These are phyloP conservation scores for Neocucurbitaria cava DNA, from an alignment of 2,329 filamentous ascomycete genomes.

Conservation along the genomic window DNA sequence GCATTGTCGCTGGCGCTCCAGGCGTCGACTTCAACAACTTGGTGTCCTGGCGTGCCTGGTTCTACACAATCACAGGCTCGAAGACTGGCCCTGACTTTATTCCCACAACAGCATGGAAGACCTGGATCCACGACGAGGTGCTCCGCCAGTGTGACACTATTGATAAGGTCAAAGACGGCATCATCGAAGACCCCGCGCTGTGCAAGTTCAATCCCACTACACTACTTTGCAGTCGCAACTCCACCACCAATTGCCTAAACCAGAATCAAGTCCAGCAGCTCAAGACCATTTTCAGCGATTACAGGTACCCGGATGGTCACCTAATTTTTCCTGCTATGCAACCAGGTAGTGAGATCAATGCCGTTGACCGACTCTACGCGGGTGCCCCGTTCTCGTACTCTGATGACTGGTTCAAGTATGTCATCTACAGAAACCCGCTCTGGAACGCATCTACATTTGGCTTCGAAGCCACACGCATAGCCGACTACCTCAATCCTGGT, in stretches of 20 bases:
- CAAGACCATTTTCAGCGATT: slow-evolving; percentile 51
- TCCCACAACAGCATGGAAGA: slow-evolving; percentile 26
- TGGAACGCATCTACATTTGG: slow-evolving; percentile 30
- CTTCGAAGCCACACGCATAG: slow-evolving; percentile 33
- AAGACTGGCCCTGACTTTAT: slow-evolving; percentile 32
- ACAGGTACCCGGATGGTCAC: slow-evolving; percentile 50
- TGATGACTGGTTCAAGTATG: slow-evolving; percentile 55
- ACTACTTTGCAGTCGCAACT: slow-evolving; percentile 42
- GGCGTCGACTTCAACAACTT: slow-evolving; percentile 41
- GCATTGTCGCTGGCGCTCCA: slow-evolving; percentile 43
- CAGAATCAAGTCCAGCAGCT: slow-evolving; percentile 52
- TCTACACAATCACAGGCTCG: slow-evolving; percentile 37
- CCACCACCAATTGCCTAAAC: slow-evolving; percentile 50
- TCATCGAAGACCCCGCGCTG: slow-evolving; percentile 53
- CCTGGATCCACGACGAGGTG: slow-evolving; percentile 52
- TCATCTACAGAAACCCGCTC: slow-evolving; percentile 48
- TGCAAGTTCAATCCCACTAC: slow-evolving; percentile 47
- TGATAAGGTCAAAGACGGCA: slow-evolving; percentile 57
- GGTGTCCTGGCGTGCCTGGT: slow-evolving; percentile 36
- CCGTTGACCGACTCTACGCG: slow-evolving; percentile 46
- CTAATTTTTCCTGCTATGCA: slow-evolving; percentile 59
- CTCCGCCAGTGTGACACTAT: slow-evolving; percentile 58
- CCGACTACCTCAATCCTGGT: slow-evolving; percentile 44
- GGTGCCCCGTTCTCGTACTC: slow-evolving; percentile 49
- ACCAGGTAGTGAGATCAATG: slow-evolving; percentile 54